Base-by-base conservation (phyloP, 805 yeast genomes). In the Saturnispora silvae region DNA sequence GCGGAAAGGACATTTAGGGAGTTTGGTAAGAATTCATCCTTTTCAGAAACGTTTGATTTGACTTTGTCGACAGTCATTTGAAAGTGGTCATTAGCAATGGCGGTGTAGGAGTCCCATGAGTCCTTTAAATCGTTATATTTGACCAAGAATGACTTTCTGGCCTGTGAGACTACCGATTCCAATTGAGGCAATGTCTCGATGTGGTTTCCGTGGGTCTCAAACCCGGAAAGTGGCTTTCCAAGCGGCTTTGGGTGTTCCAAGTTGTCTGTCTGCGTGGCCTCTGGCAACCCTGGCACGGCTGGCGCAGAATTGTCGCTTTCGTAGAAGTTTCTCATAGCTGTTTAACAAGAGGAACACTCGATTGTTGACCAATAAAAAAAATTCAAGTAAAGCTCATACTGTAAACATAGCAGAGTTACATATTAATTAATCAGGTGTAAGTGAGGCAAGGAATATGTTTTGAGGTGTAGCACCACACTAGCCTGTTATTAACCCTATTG, bases 21-120 rank as follows among this genome's bases (percentile, higher is more conserved):
- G 30, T 63, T 61, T 15, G 83, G 83, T 40, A 77, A 62, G 4
- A 73, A 57, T 5, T 77, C 75, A 44, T 74, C 81, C 8, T 77
- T 75, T 43, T 73, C 78, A 36, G 55, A 61, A 15, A 73, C 61
- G 22, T 64, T 37, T 5, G 58, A 43, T 18, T 59, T 44, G 34
- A 65, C 56, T 33, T 53, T 54, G n/a, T 41, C 38, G 24, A 52
- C 47, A 4, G 69, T 39, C 16, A 49, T 48, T 18, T 48, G 40
- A 28, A 55, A 41, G 47, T 74, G 78, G 42, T 72, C 69, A 18
- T 45, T 40, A n/a, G 61, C 43, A 1, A 76, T 73, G 6, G 74
- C 59, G 29, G 55, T 60, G 41, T 66, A 69, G 11, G 72, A 70
- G 7, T 53, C 60, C 26, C 61, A 46, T 50, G 72, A 77, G 18